phyloP scores from a whole-genome alignment of 2,329 filamentous ascomycete species.

The Cytospora piceae region DNA sequence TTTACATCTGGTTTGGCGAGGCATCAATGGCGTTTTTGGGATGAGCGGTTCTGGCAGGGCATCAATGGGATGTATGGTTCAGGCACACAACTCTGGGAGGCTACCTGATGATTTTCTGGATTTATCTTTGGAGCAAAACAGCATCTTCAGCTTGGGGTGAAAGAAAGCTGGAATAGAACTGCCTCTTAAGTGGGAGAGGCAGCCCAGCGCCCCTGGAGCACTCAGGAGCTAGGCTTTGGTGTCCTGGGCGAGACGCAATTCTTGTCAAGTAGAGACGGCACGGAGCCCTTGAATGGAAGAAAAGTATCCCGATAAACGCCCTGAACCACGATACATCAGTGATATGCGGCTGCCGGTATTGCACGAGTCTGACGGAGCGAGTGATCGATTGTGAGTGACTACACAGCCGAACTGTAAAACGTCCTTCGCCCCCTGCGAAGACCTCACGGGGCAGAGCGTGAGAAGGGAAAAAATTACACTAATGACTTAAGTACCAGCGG shows the following conservation, averaged over 20 bases:
- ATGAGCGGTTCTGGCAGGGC: neutral
- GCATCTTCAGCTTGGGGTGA: neutral
- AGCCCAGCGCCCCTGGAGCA: neutral
- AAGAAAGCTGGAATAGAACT: neutral
- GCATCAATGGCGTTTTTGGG: slow-evolving; percentile 25
- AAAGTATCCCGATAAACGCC: neutral
- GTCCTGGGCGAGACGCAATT: neutral
- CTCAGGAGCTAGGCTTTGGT: neutral
- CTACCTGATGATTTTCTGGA: neutral
- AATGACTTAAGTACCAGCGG: too few relatives aligned
- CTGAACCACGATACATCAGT: neutral
- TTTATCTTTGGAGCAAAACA: neutral
- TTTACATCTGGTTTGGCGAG: slow-evolving; percentile 20
- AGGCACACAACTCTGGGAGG: neutral
- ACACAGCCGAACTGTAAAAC: too few relatives aligned
- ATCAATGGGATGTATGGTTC: neutral
- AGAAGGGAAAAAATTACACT: too few relatives aligned
- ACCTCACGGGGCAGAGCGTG: too few relatives aligned
- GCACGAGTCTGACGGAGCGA: neutral
- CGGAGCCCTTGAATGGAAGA: neutral
- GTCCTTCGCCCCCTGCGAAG: too few relatives aligned
- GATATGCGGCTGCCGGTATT: too few relatives aligned
- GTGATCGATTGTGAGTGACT: too few relatives aligned
- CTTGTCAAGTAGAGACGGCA: neutral
- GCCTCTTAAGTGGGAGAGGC: neutral